Percentiles rank a stretch among this genome's conserved stretches.
Conservation (phyloP, 768 basidiomycete genomes). For the Candolleomyces eurysporus region DNA sequence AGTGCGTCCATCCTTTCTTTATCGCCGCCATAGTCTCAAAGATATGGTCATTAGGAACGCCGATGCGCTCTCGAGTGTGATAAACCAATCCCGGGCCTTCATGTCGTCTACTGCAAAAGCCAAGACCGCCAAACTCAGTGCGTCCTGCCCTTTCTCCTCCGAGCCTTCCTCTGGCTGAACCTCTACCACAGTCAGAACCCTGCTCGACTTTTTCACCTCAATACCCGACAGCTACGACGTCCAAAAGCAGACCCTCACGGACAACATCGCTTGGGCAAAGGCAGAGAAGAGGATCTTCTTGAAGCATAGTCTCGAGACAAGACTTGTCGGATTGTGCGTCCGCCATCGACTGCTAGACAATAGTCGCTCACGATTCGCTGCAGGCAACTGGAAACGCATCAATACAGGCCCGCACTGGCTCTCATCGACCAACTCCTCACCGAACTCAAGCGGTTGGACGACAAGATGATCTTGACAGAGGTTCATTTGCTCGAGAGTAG, state of each 20-base stretch:
- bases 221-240: slow-evolving; percentile 73
- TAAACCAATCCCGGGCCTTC: slow-evolving; percentile 79
- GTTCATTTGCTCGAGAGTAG: slow-evolving; percentile 93
- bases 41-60: slow-evolving; percentile 58
- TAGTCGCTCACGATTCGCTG: slow-evolving; percentile 4
- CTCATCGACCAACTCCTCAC: slow-evolving; percentile 86
- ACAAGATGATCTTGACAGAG: slow-evolving; percentile 97
- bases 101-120: slow-evolving; percentile 96
- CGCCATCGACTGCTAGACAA: neutral
- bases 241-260: slow-evolving; percentile 83
- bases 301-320: slow-evolving; percentile 89
- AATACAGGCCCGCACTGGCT: slow-evolving; percentile 74
- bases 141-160: slow-evolving; percentile 18
- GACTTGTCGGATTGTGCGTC: slow-evolving; percentile 70
- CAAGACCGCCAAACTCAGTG: slow-evolving; percentile 95
- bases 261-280: slow-evolving; percentile 93
- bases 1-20: slow-evolving; percentile 43
- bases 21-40: neutral
- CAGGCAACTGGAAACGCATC: slow-evolving; percentile 72
- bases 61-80: slow-evolving; percentile 79
- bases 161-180: neutral
- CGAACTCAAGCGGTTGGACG: slow-evolving; percentile 90
- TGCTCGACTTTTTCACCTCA: slow-evolving; percentile 83
- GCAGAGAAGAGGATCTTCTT: slow-evolving; percentile 92
- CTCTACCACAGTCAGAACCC: slow-evolving; percentile 69